phyloP scores from a whole-genome alignment of 331 rosid species.

The Rhamnella rubrinervis region DNA sequence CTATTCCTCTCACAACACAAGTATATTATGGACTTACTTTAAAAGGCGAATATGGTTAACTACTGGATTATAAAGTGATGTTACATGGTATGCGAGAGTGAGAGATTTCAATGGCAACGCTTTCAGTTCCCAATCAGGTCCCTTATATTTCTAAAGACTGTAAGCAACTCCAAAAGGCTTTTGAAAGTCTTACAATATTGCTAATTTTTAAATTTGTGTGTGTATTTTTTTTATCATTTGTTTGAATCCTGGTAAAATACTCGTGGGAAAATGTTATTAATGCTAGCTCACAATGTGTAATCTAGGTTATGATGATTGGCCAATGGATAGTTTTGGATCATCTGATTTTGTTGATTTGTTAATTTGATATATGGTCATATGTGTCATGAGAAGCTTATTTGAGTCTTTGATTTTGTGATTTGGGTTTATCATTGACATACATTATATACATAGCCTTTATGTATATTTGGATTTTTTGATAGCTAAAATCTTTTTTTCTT shows the following conservation, averaged over 20 bases:
- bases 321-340: background rate
- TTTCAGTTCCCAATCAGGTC: conserved; percentile 21
- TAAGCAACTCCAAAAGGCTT: conserved; percentile 56
- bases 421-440: no score
- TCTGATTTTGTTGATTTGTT: background rate
- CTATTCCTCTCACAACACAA: background rate
- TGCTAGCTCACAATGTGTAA: no score
- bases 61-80: no score
- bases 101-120: conserved; percentile 26
- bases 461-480: background rate
- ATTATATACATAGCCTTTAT: no score
- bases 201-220: background rate
- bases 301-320: no score
- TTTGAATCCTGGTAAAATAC: background rate
- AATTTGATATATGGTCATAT: background rate
- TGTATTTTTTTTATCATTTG: background rate
- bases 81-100: background rate
- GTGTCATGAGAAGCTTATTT: no score
- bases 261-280: no score
- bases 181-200: conserved; percentile 35
- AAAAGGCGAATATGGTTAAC: no score
- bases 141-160: conserved; percentile 22
- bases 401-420: no score
- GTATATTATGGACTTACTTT: no score
- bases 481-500: conserved; percentile 25